Percentiles rank a stretch among this genome's conserved stretches.
Conservation (phyloP, 306 rosid genomes). For the Prunus campanulata region DNA sequence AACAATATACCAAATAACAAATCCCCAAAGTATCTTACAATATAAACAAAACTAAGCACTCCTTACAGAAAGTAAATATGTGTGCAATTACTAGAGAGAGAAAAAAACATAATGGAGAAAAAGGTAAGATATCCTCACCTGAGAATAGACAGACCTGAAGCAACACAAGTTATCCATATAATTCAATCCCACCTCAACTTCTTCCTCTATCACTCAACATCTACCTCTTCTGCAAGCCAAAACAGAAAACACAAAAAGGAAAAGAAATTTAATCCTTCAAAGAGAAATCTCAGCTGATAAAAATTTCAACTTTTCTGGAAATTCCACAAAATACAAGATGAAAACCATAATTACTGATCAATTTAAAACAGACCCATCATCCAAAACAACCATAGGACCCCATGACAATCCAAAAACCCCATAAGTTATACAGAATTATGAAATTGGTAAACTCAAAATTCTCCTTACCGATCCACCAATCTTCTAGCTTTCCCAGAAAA, state of each 20-base stretch:
- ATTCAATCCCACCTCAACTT: constrained; percentile 46
- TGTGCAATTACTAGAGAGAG: background rate
- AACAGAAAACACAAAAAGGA: too few relatives aligned
- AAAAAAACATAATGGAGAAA: too few relatives aligned
- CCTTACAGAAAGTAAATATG: background rate
- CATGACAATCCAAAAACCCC: background rate
- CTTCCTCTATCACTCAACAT: constrained; percentile 50
- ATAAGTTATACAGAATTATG: constrained; percentile 1
- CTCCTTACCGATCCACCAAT: constrained; percentile 46
- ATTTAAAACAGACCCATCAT: constrained; percentile 8
- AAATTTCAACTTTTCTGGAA: too few relatives aligned
- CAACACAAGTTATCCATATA: constrained; percentile 76
- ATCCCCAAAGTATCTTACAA: background rate
- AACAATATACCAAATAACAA: background rate
- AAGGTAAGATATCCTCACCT: constrained; percentile 38
- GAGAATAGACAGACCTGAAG: constrained; percentile 58
- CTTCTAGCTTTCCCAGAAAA: constrained; percentile 26
- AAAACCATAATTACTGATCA: too few relatives aligned
- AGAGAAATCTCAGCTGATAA: background rate
- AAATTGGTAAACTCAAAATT: constrained; percentile 22
- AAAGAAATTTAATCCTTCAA: background rate
- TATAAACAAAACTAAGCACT: too few relatives aligned
- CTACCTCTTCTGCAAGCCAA: constrained; percentile 30
- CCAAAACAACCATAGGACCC: constrained; percentile 9
- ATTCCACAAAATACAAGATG: too few relatives aligned